These are phyloP conservation scores for Pleurotus pulmonarius DNA, from an alignment of 768 basidiomycete species.

Conservation along the genomic window DNA sequence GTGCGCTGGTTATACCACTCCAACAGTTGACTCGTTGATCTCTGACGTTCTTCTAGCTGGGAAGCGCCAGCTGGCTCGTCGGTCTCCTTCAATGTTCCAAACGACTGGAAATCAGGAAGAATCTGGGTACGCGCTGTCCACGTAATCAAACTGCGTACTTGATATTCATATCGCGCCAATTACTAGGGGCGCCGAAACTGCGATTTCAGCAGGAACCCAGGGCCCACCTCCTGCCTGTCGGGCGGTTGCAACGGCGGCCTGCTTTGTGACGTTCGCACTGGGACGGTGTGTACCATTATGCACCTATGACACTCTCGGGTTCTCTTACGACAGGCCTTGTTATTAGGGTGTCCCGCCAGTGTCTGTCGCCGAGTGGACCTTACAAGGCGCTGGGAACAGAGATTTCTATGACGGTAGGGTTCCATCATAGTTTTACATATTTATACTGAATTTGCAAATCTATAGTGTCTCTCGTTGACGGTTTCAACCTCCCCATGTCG, in stretches of 20 bases:
- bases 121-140: slow-evolving; percentile 34
- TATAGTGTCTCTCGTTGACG: slow-evolving; percentile 64
- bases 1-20: slow-evolving; percentile 2
- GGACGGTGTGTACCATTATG: slow-evolving; percentile 39
- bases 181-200: slow-evolving; percentile 65
- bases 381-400: slow-evolving; percentile 33
- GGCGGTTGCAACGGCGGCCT: slow-evolving; percentile 74
- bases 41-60: slow-evolving; percentile 4
- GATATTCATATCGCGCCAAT: background rate
- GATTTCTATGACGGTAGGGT: slow-evolving; percentile 62
- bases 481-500: slow-evolving; percentile 57
- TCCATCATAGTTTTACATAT: background rate
- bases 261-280: slow-evolving; percentile 46
- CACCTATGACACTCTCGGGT: no score
- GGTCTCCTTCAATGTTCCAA: slow-evolving; percentile 38
- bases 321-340: no score
- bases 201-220: slow-evolving; percentile 49
- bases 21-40: background rate
- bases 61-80: slow-evolving; percentile 15
- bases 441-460: no score
- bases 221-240: slow-evolving; percentile 55
- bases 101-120: slow-evolving; percentile 45
- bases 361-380: slow-evolving; percentile 66
- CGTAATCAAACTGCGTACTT: background rate
- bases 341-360: slow-evolving; percentile 67